These are phyloP conservation scores for Leucoagaricus sp. DNA, from an alignment of 1,284 basidiomycete genomes.

Conservation along the genomic window DNA sequence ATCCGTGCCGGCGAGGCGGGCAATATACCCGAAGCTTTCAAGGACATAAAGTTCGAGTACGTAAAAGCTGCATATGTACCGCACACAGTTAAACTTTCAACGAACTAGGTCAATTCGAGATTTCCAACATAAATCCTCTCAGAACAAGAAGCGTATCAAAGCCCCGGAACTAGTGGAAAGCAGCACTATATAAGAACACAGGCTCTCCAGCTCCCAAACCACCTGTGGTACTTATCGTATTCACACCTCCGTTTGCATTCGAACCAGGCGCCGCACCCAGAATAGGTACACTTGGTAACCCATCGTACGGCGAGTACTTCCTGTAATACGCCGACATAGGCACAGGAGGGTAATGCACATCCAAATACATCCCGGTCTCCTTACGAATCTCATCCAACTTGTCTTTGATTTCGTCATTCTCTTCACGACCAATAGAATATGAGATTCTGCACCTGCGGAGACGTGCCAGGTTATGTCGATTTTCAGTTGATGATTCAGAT, in stretches of 20 bases:
- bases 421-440: conserved; percentile 9
- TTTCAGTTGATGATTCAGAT: background rate
- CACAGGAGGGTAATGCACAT: conserved; percentile 10
- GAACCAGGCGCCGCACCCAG: conserved; percentile 2
- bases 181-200: conserved; percentile 13
- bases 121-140: no score
- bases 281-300: conserved; percentile 12
- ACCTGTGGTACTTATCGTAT: background rate
- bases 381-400: conserved; percentile 3
- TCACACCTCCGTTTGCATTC: background rate
- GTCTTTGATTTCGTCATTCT: background rate
- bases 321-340: conserved; percentile 5
- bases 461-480: background rate
- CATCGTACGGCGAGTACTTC: conserved; percentile 13
- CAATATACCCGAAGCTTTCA: no score
- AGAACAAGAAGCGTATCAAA: background rate
- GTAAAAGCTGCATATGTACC: no score
- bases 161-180: conserved; percentile 8
- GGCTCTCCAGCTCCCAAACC: conserved; percentile 8
- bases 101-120: no score
- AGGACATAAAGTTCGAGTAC: no score
- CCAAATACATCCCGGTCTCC: conserved; percentile 8
- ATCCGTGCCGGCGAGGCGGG: no score
- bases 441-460: conserved; percentile 9
- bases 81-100: no score